These are phyloP conservation scores for Cryptococcus sp. DNA, from an alignment of 1,284 basidiomycete genomes.

Conservation along the genomic window DNA sequence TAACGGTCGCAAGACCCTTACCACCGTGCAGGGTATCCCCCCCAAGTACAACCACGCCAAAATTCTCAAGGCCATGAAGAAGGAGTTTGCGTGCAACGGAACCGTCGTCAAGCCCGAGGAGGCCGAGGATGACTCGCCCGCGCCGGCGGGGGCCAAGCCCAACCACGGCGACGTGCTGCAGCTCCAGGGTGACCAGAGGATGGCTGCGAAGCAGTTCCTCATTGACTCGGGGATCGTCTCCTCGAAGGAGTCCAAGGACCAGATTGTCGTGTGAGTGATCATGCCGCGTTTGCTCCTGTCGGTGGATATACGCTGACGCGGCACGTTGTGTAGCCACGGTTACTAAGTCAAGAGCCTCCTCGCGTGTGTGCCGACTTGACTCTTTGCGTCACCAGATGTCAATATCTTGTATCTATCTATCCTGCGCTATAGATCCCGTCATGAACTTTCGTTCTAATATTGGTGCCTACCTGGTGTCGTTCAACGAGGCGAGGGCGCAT, in stretches of 20 bases:
- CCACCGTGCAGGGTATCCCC: conserved; percentile 93
- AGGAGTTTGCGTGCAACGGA: conserved; percentile 99
- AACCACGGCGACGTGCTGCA: conserved; percentile 98
- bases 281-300: neutral
- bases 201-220: conserved; percentile 85
- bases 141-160: conserved; percentile 59
- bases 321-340: conserved; percentile 31
- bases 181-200: conserved; percentile 96
- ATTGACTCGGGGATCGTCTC: conserved; percentile 54
- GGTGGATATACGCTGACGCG: conserved; percentile 3
- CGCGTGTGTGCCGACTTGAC: neutral
- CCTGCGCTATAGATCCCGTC: too few species aligned
- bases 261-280: conserved; percentile 48
- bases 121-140: conserved; percentile 44
- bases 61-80: conserved; percentile 98
- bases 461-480: too few species aligned
- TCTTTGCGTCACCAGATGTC: neutral
- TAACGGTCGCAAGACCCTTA: conserved; percentile 98
- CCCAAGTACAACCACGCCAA: conserved; percentile 98
- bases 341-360: conserved; percentile 24
- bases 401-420: too few species aligned
- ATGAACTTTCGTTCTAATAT: too few species aligned
- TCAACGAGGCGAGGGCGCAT: too few species aligned
- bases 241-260: conserved; percentile 52
- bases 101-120: conserved; percentile 66